These are phyloP conservation scores for Debaryomycetaceae sp. DNA, from an alignment of 1,139 yeast species.

Conservation along the genomic window DNA sequence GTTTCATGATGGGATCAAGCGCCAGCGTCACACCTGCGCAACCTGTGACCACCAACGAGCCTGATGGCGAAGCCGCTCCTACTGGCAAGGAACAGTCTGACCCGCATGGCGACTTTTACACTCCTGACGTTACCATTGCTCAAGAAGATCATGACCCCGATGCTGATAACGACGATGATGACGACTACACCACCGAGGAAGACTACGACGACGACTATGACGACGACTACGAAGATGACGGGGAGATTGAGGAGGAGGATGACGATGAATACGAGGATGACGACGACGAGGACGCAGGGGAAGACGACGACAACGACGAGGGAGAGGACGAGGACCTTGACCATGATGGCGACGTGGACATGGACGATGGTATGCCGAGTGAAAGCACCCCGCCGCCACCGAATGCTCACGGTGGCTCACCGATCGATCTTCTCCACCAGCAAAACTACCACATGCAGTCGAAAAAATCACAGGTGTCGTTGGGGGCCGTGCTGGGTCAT, in stretches of 20 bases:
- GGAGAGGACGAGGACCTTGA: constrained; percentile 7
- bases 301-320: constrained; percentile 10
- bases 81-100: neutral
- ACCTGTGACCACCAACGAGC: constrained; percentile 5
- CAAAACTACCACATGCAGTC: constrained; percentile 1
- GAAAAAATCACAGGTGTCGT: constrained; percentile 6
- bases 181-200: constrained; percentile 24
- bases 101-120: constrained; percentile 5
- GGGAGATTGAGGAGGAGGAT: constrained; percentile 20
- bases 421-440: constrained; percentile 3
- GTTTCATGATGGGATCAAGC: constrained; percentile 36
- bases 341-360: constrained; percentile 5
- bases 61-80: constrained; percentile 15
- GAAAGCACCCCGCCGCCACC: neutral
- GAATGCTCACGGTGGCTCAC: constrained; percentile 1
- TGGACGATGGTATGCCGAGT: neutral
- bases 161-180: constrained; percentile 18
- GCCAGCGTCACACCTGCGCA: neutral
- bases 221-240: constrained; percentile 20
- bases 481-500: constrained; percentile 2
- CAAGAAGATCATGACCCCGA: constrained; percentile 11
- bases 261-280: constrained; percentile 22
- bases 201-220: constrained; percentile 23
- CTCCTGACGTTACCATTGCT: constrained; percentile 7
- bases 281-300: constrained; percentile 17